Percentiles rank a stretch among this genome's conserved stretches.
Evolutionary conservation across 2,329 filamentous ascomycete genomes (phyloP).

Genomic region (Fusarium compactum): DNA sequence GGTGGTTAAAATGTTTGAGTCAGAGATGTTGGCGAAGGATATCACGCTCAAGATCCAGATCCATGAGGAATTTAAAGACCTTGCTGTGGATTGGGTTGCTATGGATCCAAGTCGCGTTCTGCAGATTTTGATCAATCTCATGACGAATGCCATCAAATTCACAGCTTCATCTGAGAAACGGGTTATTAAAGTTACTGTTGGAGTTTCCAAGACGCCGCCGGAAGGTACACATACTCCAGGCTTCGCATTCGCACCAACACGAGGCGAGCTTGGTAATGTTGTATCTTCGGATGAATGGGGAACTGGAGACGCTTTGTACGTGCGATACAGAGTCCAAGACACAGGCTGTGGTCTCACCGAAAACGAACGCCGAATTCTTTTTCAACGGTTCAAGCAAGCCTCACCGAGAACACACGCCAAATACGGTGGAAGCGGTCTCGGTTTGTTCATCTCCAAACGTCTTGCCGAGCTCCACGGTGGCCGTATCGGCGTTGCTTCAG

Average conservation of each 20-base stretch:
- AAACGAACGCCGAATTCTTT: slow-evolving; percentile 73
- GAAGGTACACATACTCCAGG: background rate
- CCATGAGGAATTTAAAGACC: slow-evolving; percentile 66
- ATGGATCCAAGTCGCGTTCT: slow-evolving; percentile 79
- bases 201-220: slow-evolving; percentile 53
- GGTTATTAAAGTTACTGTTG: slow-evolving; percentile 63
- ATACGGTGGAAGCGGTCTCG: slow-evolving; percentile 73
- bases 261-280: slow-evolving; percentile 16
- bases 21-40: slow-evolving; percentile 74
- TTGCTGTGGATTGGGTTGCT: slow-evolving; percentile 72
- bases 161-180: slow-evolving; percentile 58
- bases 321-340: slow-evolving; percentile 70
- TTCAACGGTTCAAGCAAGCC: slow-evolving; percentile 76
- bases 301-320: slow-evolving; percentile 51
- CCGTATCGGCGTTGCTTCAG: slow-evolving; percentile 71
- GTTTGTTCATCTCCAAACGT: slow-evolving; percentile 73
- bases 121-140: slow-evolving; percentile 83
- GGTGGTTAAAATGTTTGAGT: slow-evolving; percentile 80
- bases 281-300: slow-evolving; percentile 50
- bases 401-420: slow-evolving; percentile 63
- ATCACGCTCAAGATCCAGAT: slow-evolving; percentile 73
- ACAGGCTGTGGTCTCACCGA: slow-evolving; percentile 73
- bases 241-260: slow-evolving; percentile 22
- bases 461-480: slow-evolving; percentile 74
- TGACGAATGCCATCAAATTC: slow-evolving; percentile 85